These are phyloP conservation scores for Leccinum fallax DNA, from an alignment of 1,284 basidiomycete species.

Conservation along the genomic window DNA sequence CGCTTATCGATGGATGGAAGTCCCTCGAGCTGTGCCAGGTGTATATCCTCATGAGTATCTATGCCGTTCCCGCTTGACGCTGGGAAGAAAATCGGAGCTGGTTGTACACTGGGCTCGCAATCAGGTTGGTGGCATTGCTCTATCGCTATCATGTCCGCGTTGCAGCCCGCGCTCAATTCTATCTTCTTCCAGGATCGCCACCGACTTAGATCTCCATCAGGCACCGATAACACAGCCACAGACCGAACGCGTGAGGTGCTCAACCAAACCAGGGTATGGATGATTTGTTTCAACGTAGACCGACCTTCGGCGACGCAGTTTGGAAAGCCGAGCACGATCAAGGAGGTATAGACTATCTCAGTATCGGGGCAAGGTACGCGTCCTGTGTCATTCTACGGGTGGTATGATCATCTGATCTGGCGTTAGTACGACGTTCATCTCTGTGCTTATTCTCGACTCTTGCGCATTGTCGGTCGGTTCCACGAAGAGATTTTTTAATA, in stretches of 20 bases:
- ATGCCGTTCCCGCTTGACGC: conserved; percentile 71
- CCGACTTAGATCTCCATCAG: conserved; percentile 82
- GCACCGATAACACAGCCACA: conserved; percentile 44
- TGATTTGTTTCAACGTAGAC: conserved; percentile 86
- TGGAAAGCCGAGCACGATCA: conserved; percentile 81
- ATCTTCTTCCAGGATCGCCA: conserved; percentile 58
- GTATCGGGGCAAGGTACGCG: conserved; percentile 58
- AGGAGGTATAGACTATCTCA: conserved; percentile 75
- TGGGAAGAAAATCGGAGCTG: conserved; percentile 87
- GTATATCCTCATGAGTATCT: conserved; percentile 77
- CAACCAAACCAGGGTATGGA: conserved; percentile 82
- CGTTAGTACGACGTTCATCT: conserved; percentile 71
- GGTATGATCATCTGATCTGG: conserved; percentile 2
- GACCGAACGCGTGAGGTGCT: conserved; percentile 74
- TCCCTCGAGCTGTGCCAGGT: conserved; percentile 59
- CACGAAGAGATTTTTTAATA: conserved; percentile 80
- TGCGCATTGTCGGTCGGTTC: conserved; percentile 72
- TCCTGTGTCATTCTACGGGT: not conserved
- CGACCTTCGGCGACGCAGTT: conserved; percentile 84
- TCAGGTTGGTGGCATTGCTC: conserved; percentile 48
- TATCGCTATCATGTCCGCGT: conserved; percentile 20
- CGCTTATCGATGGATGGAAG: conserved; percentile 81
- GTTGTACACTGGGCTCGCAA: conserved; percentile 80
- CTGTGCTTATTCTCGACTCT: conserved; percentile 68
- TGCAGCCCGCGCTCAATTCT: not conserved